A percentile compares a stretch with the other conserved stretches of the same genome.
Evolutionary conservation across 2,329 filamentous ascomycete genomes (phyloP).

Genomic region (Rhynchosporium agropyri): DNA sequence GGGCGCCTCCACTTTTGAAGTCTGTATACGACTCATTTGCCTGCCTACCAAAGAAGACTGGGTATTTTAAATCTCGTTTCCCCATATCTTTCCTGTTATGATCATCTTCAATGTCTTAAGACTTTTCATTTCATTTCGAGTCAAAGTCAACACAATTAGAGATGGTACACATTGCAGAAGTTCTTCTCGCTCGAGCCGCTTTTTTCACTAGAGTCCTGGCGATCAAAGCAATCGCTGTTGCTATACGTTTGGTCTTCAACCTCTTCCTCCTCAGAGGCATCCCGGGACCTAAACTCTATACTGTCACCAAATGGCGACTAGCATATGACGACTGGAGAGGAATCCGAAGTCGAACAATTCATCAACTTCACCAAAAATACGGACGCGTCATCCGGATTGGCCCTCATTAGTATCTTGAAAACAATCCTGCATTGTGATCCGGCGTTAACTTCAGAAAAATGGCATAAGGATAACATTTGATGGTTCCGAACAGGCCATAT

Average conservation of each 20-base stretch:
- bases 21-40: background rate
- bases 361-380: constrained; percentile 29
- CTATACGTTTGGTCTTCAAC: constrained; percentile 6
- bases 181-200: too few relatives aligned
- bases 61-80: background rate
- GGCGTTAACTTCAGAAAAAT: too few relatives aligned
- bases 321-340: constrained; percentile 29
- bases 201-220: background rate
- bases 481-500: too few relatives aligned
- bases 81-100: background rate
- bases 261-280: constrained; percentile 21
- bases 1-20: constrained; percentile 12
- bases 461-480: too few relatives aligned
- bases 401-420: constrained; percentile 46
- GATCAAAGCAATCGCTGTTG: background rate
- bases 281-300: constrained; percentile 30
- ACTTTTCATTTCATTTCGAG: background rate
- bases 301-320: constrained; percentile 30
- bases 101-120: background rate
- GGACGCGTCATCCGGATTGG: constrained; percentile 36
- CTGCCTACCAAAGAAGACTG: background rate
- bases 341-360: constrained; percentile 26
- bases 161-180: background rate
- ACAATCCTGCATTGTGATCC: constrained; percentile 43
- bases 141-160: background rate